Conservation (phyloP, 768 basidiomycete species). For the Boletus barrowsii region DNA sequence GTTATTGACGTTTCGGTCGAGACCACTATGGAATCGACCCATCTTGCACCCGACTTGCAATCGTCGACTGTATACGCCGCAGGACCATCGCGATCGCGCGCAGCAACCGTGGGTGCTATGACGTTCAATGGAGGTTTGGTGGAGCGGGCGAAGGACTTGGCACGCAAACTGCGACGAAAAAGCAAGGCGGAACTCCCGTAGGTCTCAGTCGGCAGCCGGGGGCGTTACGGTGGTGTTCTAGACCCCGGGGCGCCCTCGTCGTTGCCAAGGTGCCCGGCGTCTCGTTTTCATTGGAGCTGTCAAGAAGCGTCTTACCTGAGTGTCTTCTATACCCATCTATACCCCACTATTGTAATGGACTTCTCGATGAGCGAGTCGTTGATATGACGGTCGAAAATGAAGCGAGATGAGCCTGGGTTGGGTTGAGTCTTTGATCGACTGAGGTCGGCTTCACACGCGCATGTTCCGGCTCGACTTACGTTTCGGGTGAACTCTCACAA, state of each 20-base stretch:
- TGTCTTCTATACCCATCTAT: slow-evolving; percentile 26
- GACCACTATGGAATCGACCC: slow-evolving; percentile 30
- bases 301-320: slow-evolving; percentile 15
- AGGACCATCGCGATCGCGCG: slow-evolving; percentile 32
- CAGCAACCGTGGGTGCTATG: slow-evolving; percentile 33
- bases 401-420: slow-evolving; percentile 17
- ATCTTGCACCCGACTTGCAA: neutral
- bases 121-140: slow-evolving; percentile 30
- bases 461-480: slow-evolving; percentile 23
- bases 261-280: slow-evolving; percentile 29
- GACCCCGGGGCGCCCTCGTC: slow-evolving; percentile 9
- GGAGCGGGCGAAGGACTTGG: slow-evolving; percentile 39
- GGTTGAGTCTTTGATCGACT: slow-evolving; percentile 7
- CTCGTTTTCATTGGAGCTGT: slow-evolving; percentile 14
- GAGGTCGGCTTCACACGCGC: slow-evolving; percentile 8
- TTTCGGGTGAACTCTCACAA: slow-evolving; percentile 20
- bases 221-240: slow-evolving; percentile 21
- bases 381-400: slow-evolving; percentile 15
- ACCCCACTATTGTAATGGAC: slow-evolving; percentile 15
- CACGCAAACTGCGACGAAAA: slow-evolving; percentile 44
- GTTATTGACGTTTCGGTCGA: slow-evolving; percentile 50
- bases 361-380: slow-evolving; percentile 13
- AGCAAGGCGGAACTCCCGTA: slow-evolving; percentile 20
- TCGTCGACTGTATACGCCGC: slow-evolving; percentile 22
- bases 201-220: neutral